phyloP scores from a whole-genome alignment of 1,139 yeast species.

The Taphrina populina region DNA sequence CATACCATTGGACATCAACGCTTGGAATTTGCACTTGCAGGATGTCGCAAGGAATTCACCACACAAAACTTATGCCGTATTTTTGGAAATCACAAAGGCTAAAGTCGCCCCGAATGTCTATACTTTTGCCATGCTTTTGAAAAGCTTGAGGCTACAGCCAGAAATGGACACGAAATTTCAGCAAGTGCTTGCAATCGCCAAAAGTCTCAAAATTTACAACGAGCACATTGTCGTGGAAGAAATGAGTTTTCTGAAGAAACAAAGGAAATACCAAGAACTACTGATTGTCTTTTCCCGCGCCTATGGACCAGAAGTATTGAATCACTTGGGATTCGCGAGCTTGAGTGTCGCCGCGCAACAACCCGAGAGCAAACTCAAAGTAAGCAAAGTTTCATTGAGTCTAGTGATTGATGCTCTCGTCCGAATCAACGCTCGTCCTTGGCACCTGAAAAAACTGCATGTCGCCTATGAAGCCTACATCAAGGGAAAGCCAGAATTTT shows the following conservation, averaged over 20 bases:
- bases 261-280: slow-evolving; percentile 7
- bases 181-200: slow-evolving; percentile 10
- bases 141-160: neutral
- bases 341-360: neutral
- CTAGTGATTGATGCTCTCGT: slow-evolving; percentile 23
- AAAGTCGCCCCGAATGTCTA: neutral
- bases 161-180: neutral
- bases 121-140: slow-evolving; percentile 17
- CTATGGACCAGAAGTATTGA: slow-evolving; percentile 8
- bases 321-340: slow-evolving; percentile 22
- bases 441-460: slow-evolving; percentile 4
- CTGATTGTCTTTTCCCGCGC: slow-evolving; percentile 5
- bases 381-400: slow-evolving; percentile 17
- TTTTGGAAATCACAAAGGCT: slow-evolving; percentile 3
- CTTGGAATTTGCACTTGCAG: slow-evolving; percentile 26
- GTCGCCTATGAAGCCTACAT: slow-evolving; percentile 2
- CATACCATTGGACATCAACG: slow-evolving; percentile 1
- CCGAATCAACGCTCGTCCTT: slow-evolving; percentile 12
- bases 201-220: slow-evolving; percentile 18
- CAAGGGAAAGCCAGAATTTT: slow-evolving; percentile 3
- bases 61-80: neutral
- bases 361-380: neutral
- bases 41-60: slow-evolving; percentile 9
- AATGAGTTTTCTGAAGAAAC: slow-evolving; percentile 18
- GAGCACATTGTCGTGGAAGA: slow-evolving; percentile 26